Conservation (phyloP, 768 basidiomycete species). For the Agrocybe chaxingu region DNA sequence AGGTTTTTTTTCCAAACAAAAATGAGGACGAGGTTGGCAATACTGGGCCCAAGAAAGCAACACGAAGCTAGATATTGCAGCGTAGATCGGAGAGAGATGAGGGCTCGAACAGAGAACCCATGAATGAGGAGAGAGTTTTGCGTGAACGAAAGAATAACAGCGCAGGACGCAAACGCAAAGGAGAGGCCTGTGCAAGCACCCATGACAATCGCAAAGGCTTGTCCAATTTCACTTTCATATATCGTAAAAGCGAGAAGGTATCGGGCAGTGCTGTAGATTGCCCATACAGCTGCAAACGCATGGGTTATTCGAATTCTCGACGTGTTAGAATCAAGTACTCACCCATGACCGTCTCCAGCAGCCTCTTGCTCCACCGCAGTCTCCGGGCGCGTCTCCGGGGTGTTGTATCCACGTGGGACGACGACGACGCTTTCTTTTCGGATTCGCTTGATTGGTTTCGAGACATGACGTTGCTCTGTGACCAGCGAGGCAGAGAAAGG, state of each 20-base stretch:
- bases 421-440: conserved; percentile 17
- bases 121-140: conserved; percentile 37
- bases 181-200: conserved; percentile 44
- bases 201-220: conserved; percentile 44
- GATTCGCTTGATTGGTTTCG: conserved; percentile 25
- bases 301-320: not conserved
- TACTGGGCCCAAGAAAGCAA: conserved; percentile 48
- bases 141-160: conserved; percentile 38
- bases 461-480: conserved; percentile 23
- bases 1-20: conserved; percentile 46
- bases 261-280: conserved; percentile 57
- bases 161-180: conserved; percentile 38
- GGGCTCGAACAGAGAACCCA: conserved; percentile 29
- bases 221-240: conserved; percentile 40
- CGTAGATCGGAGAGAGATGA: conserved; percentile 28
- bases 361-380: conserved; percentile 28
- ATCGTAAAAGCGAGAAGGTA: conserved; percentile 60
- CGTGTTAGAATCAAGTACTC: conserved; percentile 8
- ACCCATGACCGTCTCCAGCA: conserved; percentile 37
- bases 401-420: conserved; percentile 16
- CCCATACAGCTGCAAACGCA: conserved; percentile 47
- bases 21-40: conserved; percentile 57
- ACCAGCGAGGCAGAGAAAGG: conserved; percentile 23
- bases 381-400: conserved; percentile 20
- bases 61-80: conserved; percentile 45